These are phyloP conservation scores for Crinitomyces ghanaensis DNA, from an alignment of 805 yeast genomes.

Conservation along the genomic window DNA sequence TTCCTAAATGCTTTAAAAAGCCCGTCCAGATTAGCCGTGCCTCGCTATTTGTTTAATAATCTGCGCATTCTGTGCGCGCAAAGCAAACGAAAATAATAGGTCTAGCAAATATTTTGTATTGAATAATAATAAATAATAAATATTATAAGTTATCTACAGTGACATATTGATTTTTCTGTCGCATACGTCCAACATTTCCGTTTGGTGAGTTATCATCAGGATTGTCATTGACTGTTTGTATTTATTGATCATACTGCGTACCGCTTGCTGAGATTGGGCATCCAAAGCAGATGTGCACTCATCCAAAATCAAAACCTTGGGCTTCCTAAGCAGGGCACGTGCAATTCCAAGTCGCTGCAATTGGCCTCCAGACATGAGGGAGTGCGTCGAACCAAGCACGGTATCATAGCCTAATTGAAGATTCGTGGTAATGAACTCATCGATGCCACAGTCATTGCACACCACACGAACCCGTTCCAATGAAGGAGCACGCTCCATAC, in stretches of 20 bases:
- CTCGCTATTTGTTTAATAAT: too few relatives aligned
- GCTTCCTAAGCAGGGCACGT: conserved; percentile 60
- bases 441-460: conserved; percentile 36
- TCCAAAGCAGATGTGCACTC: conserved; percentile 89
- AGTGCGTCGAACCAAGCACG: conserved; percentile 35
- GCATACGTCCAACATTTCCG: too few relatives aligned
- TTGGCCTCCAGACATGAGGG: conserved; percentile 77
- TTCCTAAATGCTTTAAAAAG: too few relatives aligned
- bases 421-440: conserved; percentile 37
- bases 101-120: too few relatives aligned
- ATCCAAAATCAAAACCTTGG: conserved; percentile 58
- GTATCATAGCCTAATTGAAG: conserved; percentile 54
- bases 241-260: conserved; percentile 39
- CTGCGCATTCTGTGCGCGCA: too few relatives aligned
- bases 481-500: conserved; percentile 4
- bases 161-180: too few relatives aligned
- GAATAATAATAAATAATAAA: too few relatives aligned
- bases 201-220: conserved; percentile 68
- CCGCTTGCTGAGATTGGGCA: conserved; percentile 39
- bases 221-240: conserved; percentile 35
- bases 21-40: too few relatives aligned
- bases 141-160: too few relatives aligned
- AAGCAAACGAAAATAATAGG: too few relatives aligned
- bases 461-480: conserved; percentile 12
- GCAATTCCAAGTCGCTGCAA: conserved; percentile 77